A percentile compares a stretch with the other conserved stretches of the same genome.
These are phyloP conservation scores for Pugionium dolabratum DNA, from an alignment of 345 rosid genomes.

Conservation along the genomic window DNA sequence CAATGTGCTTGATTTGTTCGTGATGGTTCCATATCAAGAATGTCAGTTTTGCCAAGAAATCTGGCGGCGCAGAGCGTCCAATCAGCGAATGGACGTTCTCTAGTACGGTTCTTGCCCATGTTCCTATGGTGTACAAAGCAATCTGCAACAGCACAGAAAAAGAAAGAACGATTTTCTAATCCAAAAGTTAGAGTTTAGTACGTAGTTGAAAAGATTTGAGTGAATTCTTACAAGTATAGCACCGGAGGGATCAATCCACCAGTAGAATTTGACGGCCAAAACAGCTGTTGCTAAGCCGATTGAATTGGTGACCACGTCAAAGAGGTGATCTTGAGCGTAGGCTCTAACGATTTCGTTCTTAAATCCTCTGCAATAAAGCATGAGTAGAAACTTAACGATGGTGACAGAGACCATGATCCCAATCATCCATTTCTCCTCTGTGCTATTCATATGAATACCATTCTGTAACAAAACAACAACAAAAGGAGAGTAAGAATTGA, in stretches of 20 bases:
- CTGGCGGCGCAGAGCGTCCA: constrained; percentile 86
- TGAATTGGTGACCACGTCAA: constrained; percentile 62
- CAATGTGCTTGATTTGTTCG: constrained; percentile 69
- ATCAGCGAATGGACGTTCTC: constrained; percentile 74
- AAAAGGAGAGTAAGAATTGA: background rate
- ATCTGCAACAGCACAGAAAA: constrained; percentile 47
- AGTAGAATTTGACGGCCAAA: constrained; percentile 47
- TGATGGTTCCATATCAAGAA: constrained; percentile 86
- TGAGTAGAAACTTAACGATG: constrained; percentile 50
- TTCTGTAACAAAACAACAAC: constrained; percentile 33
- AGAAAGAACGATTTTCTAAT: background rate
- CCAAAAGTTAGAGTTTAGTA: too few relatives aligned
- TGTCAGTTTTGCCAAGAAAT: constrained; percentile 70
- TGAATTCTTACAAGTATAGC: constrained; percentile 53
- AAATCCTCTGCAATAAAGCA: constrained; percentile 56
- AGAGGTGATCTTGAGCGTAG: constrained; percentile 60
- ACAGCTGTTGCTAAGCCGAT: constrained; percentile 56
- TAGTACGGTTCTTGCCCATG: constrained; percentile 78
- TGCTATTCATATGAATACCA: constrained; percentile 42
- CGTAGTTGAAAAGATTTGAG: background rate
- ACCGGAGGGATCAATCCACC: constrained; percentile 68
- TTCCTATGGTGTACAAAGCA: constrained; percentile 66
- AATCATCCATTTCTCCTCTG: constrained; percentile 58
- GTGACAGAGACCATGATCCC: constrained; percentile 59
- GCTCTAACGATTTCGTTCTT: constrained; percentile 55